Conservation (phyloP, 208 protist species). For the Crithidia brevicula region DNA sequence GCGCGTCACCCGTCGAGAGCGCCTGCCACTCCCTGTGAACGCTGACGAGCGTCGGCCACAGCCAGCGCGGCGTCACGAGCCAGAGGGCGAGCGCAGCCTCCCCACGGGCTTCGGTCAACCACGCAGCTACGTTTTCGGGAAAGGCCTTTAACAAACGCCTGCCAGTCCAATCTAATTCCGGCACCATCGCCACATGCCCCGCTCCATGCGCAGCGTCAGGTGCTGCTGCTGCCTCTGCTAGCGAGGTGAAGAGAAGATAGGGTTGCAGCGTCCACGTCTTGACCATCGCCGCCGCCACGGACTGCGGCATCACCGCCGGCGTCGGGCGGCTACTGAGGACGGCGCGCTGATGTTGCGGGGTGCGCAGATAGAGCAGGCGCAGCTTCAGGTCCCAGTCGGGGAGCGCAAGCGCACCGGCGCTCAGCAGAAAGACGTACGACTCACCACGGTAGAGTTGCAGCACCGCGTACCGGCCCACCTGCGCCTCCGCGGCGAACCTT, state of each 20-base stretch:
- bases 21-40: not conserved
- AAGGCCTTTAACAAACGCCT: constrained; percentile 6
- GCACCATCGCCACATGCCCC: not conserved
- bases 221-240: not conserved
- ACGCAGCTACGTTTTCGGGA: constrained; percentile 11
- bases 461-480: constrained; percentile 35
- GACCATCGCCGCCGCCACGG: constrained; percentile 2
- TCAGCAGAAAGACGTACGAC: constrained; percentile 61
- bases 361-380: constrained; percentile 44
- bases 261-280: constrained; percentile 7
- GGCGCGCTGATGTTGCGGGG: constrained; percentile 30
- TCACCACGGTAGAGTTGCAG: constrained; percentile 65
- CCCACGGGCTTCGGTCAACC: constrained; percentile 14
- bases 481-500: not conserved
- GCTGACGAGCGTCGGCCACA: constrained; percentile 29
- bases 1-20: not conserved
- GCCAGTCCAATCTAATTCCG: not conserved
- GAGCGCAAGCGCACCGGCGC: constrained; percentile 25
- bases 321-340: constrained; percentile 38
- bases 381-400: constrained; percentile 53
- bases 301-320: constrained; percentile 12
- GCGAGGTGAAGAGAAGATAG: constrained; percentile 1
- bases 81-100: constrained; percentile 28
- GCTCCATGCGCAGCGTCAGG: too few species aligned
- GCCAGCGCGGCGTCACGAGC: constrained; percentile 31